Evolutionary conservation across 495 filamentous ascomycete genomes (phyloP).

Genomic region (Penicillium malachiteum): DNA sequence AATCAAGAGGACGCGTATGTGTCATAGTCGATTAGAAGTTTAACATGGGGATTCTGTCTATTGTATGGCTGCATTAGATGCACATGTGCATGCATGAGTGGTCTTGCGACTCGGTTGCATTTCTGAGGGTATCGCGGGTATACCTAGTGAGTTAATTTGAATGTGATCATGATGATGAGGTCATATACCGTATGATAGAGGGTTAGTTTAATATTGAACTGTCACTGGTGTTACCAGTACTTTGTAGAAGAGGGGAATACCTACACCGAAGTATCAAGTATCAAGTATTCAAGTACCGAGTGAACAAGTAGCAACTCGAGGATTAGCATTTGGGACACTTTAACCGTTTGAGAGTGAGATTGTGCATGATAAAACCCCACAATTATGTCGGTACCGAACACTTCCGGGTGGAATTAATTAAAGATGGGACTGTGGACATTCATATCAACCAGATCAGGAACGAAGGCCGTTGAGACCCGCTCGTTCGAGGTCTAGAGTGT

Average conservation of each 20-base stretch:
- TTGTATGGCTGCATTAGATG: too few relatives aligned
- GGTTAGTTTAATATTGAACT: background rate
- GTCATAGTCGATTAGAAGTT: background rate
- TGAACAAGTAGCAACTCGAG: too few relatives aligned
- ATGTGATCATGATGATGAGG: background rate
- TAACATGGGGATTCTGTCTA: too few relatives aligned
- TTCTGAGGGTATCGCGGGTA: background rate
- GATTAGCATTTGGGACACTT: background rate
- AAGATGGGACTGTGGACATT: background rate
- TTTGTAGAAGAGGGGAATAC: too few relatives aligned
- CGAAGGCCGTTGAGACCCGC: background rate
- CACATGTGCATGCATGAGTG: too few relatives aligned
- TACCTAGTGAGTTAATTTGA: background rate
- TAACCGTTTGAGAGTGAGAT: background rate
- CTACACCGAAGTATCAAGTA: background rate
- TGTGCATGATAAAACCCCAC: background rate
- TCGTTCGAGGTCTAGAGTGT: background rate
- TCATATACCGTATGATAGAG: background rate
- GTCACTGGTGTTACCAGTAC: background rate
- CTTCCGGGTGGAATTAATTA: background rate
- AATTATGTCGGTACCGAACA: background rate
- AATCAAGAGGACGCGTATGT: constrained; percentile 1
- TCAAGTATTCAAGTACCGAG: background rate
- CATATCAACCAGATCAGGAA: background rate
- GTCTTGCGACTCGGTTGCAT: background rate